Percentiles rank a stretch among this genome's conserved stretches.
Conservation (phyloP, 371 early-diverging fungal species). For the Actinomucor elegans region DNA sequence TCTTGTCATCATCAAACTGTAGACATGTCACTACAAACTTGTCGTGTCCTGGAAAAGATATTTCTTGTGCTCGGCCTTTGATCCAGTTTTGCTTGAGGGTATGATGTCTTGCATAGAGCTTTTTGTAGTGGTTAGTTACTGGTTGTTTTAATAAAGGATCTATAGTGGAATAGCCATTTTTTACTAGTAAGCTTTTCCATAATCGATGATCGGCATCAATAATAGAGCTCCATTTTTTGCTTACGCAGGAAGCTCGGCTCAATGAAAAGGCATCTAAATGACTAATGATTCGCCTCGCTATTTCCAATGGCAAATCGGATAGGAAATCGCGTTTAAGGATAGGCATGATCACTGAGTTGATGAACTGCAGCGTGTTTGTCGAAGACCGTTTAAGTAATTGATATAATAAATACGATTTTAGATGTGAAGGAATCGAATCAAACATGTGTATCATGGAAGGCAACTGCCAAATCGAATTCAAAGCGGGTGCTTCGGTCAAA, state of each 20-base stretch:
- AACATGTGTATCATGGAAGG: slow-evolving; percentile 37
- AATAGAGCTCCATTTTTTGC: slow-evolving; percentile 70
- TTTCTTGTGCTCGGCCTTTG: slow-evolving; percentile 66
- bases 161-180: slow-evolving; percentile 38
- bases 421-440: slow-evolving; percentile 28
- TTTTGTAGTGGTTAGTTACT: slow-evolving; percentile 24
- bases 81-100: slow-evolving; percentile 82
- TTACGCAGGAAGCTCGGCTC: slow-evolving; percentile 75
- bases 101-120: slow-evolving; percentile 69
- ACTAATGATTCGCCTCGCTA: slow-evolving; percentile 73
- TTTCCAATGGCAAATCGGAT: slow-evolving; percentile 74
- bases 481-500: not conserved
- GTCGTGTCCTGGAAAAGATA: slow-evolving; percentile 78
- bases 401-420: slow-evolving; percentile 36
- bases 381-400: slow-evolving; percentile 40
- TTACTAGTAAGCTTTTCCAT: slow-evolving; percentile 51
- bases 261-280: slow-evolving; percentile 78
- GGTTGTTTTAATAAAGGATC: not conserved
- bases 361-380: slow-evolving; percentile 79
- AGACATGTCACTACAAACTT: slow-evolving; percentile 91
- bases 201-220: slow-evolving; percentile 69
- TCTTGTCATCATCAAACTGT: slow-evolving; percentile 91
- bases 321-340: slow-evolving; percentile 86
- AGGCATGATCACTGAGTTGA: slow-evolving; percentile 74
- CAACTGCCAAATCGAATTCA: slow-evolving; percentile 18